A percentile compares a stretch with the other conserved stretches of the same genome.
Conservation (phyloP, 2,329 filamentous ascomycete genomes). For the Delphinella strobiligena region DNA sequence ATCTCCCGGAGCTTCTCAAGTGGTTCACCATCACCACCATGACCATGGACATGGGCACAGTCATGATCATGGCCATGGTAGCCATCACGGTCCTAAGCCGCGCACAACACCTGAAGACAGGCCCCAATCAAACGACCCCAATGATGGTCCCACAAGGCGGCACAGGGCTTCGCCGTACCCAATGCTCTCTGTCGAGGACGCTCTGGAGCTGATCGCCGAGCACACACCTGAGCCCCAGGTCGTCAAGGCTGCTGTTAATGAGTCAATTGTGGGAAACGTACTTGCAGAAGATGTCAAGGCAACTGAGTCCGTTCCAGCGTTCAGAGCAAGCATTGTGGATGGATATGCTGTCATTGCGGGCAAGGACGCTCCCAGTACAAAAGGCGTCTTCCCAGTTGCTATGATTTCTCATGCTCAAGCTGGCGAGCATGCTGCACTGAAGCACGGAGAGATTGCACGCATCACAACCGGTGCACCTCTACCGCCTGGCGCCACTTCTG, state of each 20-base stretch:
- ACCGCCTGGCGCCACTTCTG: conserved; percentile 75
- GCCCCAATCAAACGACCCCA: conserved; percentile 47
- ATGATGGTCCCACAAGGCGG: conserved; percentile 51
- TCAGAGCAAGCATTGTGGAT: conserved; percentile 91
- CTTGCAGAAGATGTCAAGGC: conserved; percentile 75
- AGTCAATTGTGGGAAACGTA: conserved; percentile 59
- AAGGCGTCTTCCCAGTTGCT: conserved; percentile 74
- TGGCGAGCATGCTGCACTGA: conserved; percentile 50
- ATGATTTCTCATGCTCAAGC: conserved; percentile 78
- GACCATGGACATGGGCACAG: conserved; percentile 19
- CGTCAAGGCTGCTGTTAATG: conserved; percentile 48
- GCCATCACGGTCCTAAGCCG: conserved; percentile 45
- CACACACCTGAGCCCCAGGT: conserved; percentile 55
- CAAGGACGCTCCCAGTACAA: conserved; percentile 46
- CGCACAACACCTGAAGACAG: conserved; percentile 56
- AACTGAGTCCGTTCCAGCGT: conserved; percentile 76
- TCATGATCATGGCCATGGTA: conserved; percentile 40
- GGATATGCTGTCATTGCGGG: conserved; percentile 74
- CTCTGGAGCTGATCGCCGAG: conserved; percentile 58
- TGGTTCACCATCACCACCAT: conserved; percentile 35
- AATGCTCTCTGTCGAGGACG: conserved; percentile 78
- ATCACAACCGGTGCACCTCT: conserved; percentile 93
- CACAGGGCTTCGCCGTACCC: conserved; percentile 82
- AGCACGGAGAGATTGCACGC: conserved; percentile 66
- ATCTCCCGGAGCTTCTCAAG: conserved; percentile 13